Conservation (phyloP, 2,329 filamentous ascomycete species). For the Talaromyces atroroseus region DNA sequence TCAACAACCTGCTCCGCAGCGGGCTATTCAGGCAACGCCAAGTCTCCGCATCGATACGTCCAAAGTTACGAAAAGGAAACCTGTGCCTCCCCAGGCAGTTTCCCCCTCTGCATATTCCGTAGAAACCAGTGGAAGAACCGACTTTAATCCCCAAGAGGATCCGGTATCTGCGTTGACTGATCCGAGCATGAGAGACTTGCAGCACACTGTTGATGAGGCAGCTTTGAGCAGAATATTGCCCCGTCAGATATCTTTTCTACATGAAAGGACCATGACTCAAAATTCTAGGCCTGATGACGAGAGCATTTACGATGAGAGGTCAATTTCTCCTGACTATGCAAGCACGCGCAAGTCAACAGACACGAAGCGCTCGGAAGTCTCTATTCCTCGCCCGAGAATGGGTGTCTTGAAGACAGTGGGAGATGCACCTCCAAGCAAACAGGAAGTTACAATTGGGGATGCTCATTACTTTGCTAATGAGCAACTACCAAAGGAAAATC, state of each 20-base stretch:
- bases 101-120: slow-evolving; percentile 17
- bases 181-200: slow-evolving; percentile 38
- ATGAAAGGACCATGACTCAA: slow-evolving; percentile 14
- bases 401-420: slow-evolving; percentile 78
- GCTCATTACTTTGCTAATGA: slow-evolving; percentile 36
- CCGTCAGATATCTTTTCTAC: slow-evolving; percentile 22
- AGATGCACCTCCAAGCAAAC: slow-evolving; percentile 39
- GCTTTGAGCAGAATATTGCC: slow-evolving; percentile 47
- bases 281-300: slow-evolving; percentile 27
- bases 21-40: not conserved
- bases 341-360: slow-evolving; percentile 58
- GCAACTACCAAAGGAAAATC: slow-evolving; percentile 31
- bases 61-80: slow-evolving; percentile 49
- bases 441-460: slow-evolving; percentile 44
- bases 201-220: slow-evolving; percentile 42
- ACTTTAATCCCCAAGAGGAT: slow-evolving; percentile 10
- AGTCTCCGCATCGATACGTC: slow-evolving; percentile 33
- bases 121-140: not conserved
- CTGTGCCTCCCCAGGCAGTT: slow-evolving; percentile 39
- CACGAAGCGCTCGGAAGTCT: slow-evolving; percentile 36
- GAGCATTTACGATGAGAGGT: slow-evolving; percentile 55
- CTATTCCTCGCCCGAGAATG: slow-evolving; percentile 59
- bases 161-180: slow-evolving; percentile 24
- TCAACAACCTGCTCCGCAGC: not conserved
- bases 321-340: slow-evolving; percentile 71